Evolutionary conservation across 2,329 filamentous ascomycete genomes (phyloP).

Genomic region (Aureobasidium namibiae): DNA sequence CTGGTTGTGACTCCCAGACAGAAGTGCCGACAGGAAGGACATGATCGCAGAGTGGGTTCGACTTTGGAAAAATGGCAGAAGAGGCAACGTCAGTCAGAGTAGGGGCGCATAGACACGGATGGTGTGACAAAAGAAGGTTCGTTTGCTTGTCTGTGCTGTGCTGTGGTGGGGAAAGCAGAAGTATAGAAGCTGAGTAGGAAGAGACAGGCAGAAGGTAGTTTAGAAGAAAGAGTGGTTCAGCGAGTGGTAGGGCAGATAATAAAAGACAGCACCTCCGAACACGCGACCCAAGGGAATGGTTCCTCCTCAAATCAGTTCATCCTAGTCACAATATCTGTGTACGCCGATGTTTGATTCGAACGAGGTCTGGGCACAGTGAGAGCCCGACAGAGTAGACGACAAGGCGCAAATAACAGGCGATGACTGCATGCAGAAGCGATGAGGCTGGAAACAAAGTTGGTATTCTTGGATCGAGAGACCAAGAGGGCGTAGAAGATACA

Average conservation of each 20-base stretch:
- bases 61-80: not conserved
- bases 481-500: not conserved
- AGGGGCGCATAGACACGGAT: not conserved
- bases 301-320: constrained; percentile 10
- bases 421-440: constrained; percentile 7
- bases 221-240: not conserved
- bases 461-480: not conserved
- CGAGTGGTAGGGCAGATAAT: constrained; percentile 7
- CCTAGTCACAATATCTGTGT: constrained; percentile 9
- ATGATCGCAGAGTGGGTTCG: constrained; percentile 18
- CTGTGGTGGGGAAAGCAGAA: constrained; percentile 3
- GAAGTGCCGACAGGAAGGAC: constrained; percentile 36
- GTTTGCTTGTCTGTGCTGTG: constrained; percentile 10
- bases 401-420: constrained; percentile 4
- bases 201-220: not conserved
- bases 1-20: constrained; percentile 39
- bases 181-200: not conserved
- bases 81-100: not conserved
- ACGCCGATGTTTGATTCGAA: constrained; percentile 9
- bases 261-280: constrained; percentile 1
- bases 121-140: constrained; percentile 8
- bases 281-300: constrained; percentile 4
- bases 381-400: not conserved
- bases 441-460: not conserved
- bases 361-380: constrained; percentile 2